Evolutionary conservation across 805 yeast species (phyloP), one percentile per base, ranked within the genome.

Genomic region (Lachancea meyersii): DNA sequence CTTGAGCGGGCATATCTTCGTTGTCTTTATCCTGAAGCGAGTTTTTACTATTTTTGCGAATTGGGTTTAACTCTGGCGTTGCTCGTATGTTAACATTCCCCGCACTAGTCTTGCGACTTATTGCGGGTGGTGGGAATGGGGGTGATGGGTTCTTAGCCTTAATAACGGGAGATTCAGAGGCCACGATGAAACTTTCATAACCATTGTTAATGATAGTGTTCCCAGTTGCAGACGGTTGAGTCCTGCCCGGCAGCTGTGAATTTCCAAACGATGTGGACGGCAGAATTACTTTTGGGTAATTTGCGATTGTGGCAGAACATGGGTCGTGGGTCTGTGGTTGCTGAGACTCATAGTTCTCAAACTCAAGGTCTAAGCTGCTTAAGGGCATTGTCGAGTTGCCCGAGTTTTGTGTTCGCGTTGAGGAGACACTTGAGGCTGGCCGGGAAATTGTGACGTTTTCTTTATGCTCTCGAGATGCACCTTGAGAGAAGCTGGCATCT

Each of bases 131-230:
- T 16, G 38, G 21, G 20, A 21, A 21, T 14, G 18, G 31, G 17
- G 33, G 32, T 16, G 26, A n/a, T 5, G 48, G 41, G 35, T 47
- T 37, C 24, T 40, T 51, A 22, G 58, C 58, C 23, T 47, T 51
- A 23, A 55, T 53, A 3, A 55, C 60, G 5, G 60, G 60, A 11
- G 60, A 55, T 18, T 55, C 58, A 3, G 60, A 54, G 10, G 58
- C 60, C 18, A 57, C 47, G 28, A 54, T 35, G 19, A 30, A 17
- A 13, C 26, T 16, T 11, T 22, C 28, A 34, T 22, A 5, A 18
- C 28, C 28, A 22, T 22, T 22, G 13, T 18, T 13, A 18, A 10
- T 32, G 4, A 14, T 19, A 18, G 21, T 10, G 33, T 14, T 31
- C 3, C 16, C 33, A 14, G 18, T 16, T 27, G 32, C 14, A 9